Evolutionary conservation across 2,329 filamentous ascomycete species (phyloP), one percentile per base, ranked within the genome.

Genomic region (Leptographium lundbergii): DNA sequence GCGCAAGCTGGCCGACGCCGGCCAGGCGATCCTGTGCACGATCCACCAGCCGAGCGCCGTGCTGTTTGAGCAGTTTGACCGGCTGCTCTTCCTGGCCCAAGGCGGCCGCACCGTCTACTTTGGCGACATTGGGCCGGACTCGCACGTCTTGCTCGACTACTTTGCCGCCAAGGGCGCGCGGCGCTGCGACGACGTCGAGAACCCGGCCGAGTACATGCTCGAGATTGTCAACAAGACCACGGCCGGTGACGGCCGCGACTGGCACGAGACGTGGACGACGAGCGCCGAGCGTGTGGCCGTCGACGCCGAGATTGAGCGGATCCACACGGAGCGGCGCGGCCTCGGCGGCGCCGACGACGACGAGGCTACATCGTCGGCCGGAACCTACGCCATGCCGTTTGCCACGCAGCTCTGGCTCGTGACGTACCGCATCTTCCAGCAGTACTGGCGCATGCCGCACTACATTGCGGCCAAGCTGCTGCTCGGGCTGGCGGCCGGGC

Each of bases 11-110:
- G 90, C 90, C 66, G 88, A 92, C 70, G 87, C 85, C 62, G 91
- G 92, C 13, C 89, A 94, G 69, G 91, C 91, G 57, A 89, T 96
- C 72, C 84, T 96, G n/a, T 96, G 90, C 75, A 96, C 92, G 0
- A 96, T 96, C 61, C 91, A 96, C 71, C 92, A 96, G 71, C 91
- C 91, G 19, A 95, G 89, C 14, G 91, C 91, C 48, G 91, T 95
- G 81, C 79, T 96, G 57, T 95, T 96, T 76, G 89, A 95, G 70
- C 87, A 89, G 60, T 96, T 94, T 69, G 88, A 92, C 67, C 81
- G 87, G 60, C 80, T 92, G 10, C 77, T 92, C 32, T 89, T 92
- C 74, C 75, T 92, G 19, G 84, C 85, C 34, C 85, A 81, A 67
- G 88, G 88, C 59, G 89, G 89, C 57, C 81, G 77, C 67, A 90